Conservation (phyloP, 208 protist genomes). For the Wallacemonas rigidus region DNA sequence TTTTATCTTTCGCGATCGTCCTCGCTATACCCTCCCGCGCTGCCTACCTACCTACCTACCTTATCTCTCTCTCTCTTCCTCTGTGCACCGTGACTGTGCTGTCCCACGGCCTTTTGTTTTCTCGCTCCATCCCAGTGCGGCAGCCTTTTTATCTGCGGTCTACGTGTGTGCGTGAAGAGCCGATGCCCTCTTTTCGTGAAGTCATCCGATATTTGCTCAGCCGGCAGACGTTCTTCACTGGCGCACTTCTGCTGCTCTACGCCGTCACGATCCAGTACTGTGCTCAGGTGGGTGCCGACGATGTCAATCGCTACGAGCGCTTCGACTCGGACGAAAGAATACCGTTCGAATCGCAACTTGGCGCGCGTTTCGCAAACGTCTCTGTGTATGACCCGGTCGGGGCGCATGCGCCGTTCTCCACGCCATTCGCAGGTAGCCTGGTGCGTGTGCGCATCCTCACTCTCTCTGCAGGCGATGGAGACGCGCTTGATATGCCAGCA, state of each 20-base stretch:
- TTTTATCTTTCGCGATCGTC: too few species aligned
- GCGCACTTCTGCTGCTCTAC: slow-evolving; percentile 1
- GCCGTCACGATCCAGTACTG: slow-evolving; percentile 10
- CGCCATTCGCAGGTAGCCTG: not conserved
- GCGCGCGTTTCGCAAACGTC: not conserved
- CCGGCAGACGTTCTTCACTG: slow-evolving; percentile 1
- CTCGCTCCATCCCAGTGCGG: too few species aligned
- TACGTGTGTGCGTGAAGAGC: not conserved
- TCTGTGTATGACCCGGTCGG: not conserved
- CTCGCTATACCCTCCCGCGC: too few species aligned
- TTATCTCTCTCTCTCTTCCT: too few species aligned
- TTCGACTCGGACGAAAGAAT: slow-evolving; percentile 14
- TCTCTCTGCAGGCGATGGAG: not conserved
- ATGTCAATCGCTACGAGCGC: slow-evolving; percentile 10
- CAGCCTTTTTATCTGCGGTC: not conserved
- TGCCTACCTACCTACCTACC: too few species aligned
- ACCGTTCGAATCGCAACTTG: not conserved
- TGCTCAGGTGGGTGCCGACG: not conserved
- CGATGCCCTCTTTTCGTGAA: slow-evolving; percentile 1
- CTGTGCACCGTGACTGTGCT: too few species aligned
- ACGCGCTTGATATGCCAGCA: too few species aligned
- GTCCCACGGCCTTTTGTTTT: too few species aligned
- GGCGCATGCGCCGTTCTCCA: not conserved
- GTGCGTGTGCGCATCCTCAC: not conserved
- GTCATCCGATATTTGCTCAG: not conserved